Evolutionary conservation across 129 eudicot species (phyloP), one percentile per base, ranked within the genome.

Genomic region (Sambucus nigra): DNA sequence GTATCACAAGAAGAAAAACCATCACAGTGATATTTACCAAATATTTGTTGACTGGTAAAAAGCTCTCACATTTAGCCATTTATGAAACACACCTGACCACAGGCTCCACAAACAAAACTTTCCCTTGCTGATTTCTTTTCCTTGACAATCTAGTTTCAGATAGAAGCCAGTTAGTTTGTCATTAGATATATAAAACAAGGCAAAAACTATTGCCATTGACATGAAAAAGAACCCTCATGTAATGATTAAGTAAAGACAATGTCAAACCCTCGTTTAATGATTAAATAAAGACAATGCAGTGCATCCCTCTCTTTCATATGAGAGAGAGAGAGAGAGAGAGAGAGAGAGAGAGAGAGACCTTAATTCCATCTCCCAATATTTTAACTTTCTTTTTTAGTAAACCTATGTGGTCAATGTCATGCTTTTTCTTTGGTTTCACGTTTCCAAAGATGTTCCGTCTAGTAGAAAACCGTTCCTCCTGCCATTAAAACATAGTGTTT

Each of bases 61-160:
- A n/a, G n/a, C n/a, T n/a, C n/a, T n/a, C n/a, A n/a, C n/a, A n/a
- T n/a, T n/a, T n/a, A n/a, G n/a, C n/a, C n/a, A n/a, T n/a, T n/a
- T n/a, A n/a, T 35, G 47, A 29, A 55, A 78, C 72, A 73, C 51
- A 84, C 97, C 97, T 84, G 97, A 53, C 97, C 95, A 59, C 97
- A 89, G 31, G 97, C 97, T 56, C 97, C 97, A 74, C 97, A 89
- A 35, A 82, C 80, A 64, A 89, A 84, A 65, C 83, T 84, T 24
- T 89, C 95, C 51, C 97, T 76, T 40, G 97, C 95, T 27, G 88
- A 76, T 72, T 89, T 89, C 78, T 85, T 89, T 67, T 84, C 88
- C 74, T 84, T 89, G 40, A 84, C 57, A 51, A 60, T 68, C 97
- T 89, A 76, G 46, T 32, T 56, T 38, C 35, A 67, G 60, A 61